A percentile compares a stretch with the other conserved stretches of the same genome.
Evolutionary conservation across 2,329 filamentous ascomycete species (phyloP).

Genomic region (Penicillium sp.): DNA sequence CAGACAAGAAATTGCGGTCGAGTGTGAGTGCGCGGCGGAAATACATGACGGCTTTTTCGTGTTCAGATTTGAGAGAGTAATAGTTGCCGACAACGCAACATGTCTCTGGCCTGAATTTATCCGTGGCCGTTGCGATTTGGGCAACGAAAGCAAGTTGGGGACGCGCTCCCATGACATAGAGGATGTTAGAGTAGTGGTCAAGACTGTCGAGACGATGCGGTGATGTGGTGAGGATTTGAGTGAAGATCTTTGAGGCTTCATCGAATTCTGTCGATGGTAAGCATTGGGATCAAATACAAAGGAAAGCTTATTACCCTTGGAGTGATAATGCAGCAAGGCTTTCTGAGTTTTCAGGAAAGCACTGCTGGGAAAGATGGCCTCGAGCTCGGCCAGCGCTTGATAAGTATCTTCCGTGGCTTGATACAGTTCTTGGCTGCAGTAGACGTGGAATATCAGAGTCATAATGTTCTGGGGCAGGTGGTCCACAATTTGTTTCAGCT

Average conservation of each 20-base stretch:
- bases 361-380: slow-evolving; percentile 77
- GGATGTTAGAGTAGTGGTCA: slow-evolving; percentile 94
- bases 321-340: slow-evolving; percentile 82
- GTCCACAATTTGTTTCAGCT: slow-evolving; percentile 66
- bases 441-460: slow-evolving; percentile 87
- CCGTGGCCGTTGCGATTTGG: slow-evolving; percentile 80
- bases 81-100: slow-evolving; percentile 97
- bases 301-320: slow-evolving; percentile 49
- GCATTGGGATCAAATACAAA: background rate
- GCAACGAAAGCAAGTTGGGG: slow-evolving; percentile 90
- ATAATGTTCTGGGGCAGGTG: slow-evolving; percentile 84
- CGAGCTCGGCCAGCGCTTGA: slow-evolving; percentile 67
- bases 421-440: slow-evolving; percentile 86
- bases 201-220: slow-evolving; percentile 75
- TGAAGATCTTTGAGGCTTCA: slow-evolving; percentile 56
- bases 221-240: slow-evolving; percentile 61
- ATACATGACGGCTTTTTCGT: slow-evolving; percentile 97
- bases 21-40: slow-evolving; percentile 88
- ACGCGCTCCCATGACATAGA: slow-evolving; percentile 83
- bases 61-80: slow-evolving; percentile 86
- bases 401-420: slow-evolving; percentile 73
- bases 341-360: slow-evolving; percentile 87
- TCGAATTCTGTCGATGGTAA: slow-evolving; percentile 49
- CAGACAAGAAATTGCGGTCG: slow-evolving; percentile 83
- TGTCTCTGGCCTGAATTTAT: slow-evolving; percentile 94